Base-by-base conservation (phyloP, 1,284 basidiomycete species). In the Leccinum pallidistipes region DNA sequence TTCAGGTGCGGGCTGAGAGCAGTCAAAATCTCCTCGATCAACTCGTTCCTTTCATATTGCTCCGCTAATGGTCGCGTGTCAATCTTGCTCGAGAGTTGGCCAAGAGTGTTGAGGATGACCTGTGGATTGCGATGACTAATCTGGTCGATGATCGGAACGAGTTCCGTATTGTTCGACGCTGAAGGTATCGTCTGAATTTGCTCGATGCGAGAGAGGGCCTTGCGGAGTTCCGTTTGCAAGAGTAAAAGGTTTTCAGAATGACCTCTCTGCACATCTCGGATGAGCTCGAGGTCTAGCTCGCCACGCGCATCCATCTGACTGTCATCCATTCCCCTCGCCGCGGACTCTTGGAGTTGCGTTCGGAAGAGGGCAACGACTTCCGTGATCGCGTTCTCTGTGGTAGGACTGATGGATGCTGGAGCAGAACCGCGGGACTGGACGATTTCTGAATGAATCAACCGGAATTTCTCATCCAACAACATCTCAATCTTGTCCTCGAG, bases 241-340 rank as follows among this genome's bases (percentile, higher is more conserved):
- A 82, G 66, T 2, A 79, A 75, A 2, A 86, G 76, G 12, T 85
- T 76, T 64, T 88, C 85, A 36, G 83, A 79, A 50, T 91, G 86
- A 14, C 85, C 83, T 68, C 88, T 82, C 66, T 90, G 84, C 36
- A 93, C 79, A 63, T 85, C 86, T 69, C 83, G 87, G 68, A 93
- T 81, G 62, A 91, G 76, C 71, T 91, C 86, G 68, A 91, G 85
- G 75, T 92, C 90, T 29, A 91, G 76, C 65, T 92, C 90, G 31
- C 88, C 89, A 24, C 84, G 83, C 31, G 86, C 89, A 70, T 91
- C 88, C 76, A 83, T 78, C 66, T 83, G 83, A 63, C 81, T 84
- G 55, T 88, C 86, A n/a, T 89, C 86, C 62, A 87, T 68, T 18
- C 81, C 80, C 36, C 80, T 78, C 7, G 79, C 76, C 1, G 86